Percentiles rank a stretch among this genome's conserved stretches.
Evolutionary conservation across 768 basidiomycete species (phyloP).

Genomic region (Tremella yokohamensis): DNA sequence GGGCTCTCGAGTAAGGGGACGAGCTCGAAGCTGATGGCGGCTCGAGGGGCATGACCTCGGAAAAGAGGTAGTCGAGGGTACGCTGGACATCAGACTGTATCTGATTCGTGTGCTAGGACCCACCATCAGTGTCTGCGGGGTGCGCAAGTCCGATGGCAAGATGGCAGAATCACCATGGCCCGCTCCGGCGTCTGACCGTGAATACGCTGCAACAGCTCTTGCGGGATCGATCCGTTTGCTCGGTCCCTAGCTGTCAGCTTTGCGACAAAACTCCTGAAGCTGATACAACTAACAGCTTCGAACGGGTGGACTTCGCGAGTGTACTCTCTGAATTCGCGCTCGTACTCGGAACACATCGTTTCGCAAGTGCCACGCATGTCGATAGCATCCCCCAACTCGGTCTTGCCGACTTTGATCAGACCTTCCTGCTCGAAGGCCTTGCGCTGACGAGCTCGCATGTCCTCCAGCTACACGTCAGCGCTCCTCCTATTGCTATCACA

Average conservation of each 20-base stretch:
- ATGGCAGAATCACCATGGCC: conserved; percentile 57
- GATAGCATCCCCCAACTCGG: conserved; percentile 83
- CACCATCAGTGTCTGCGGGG: conserved; percentile 76
- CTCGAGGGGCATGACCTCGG: conserved; percentile 63
- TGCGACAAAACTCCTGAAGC: conserved; percentile 56
- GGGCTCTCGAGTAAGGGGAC: conserved; percentile 19
- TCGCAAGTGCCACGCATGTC: conserved; percentile 87
- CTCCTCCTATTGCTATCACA: not conserved
- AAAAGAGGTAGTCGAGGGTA: conserved; percentile 90
- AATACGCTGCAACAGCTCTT: conserved; percentile 90
- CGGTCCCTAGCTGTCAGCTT: conserved; percentile 16
- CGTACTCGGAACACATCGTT: conserved; percentile 93
- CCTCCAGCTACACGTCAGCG: conserved; percentile 48
- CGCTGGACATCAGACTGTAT: conserved; percentile 53
- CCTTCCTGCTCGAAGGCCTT: conserved; percentile 66
- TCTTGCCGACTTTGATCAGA: conserved; percentile 80
- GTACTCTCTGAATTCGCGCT: conserved; percentile 81
- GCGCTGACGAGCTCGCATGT: conserved; percentile 48
- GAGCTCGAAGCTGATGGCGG: conserved; percentile 53
- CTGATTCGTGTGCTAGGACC: conserved; percentile 11
- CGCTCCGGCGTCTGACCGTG: conserved; percentile 83
- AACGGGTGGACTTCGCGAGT: conserved; percentile 72
- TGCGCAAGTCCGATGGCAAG: conserved; percentile 85
- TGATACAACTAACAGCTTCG: conserved; percentile 23
- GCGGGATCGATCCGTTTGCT: conserved; percentile 69